Conservation (phyloP, 306 rosid species). For the Vigna reflexopilosa region DNA sequence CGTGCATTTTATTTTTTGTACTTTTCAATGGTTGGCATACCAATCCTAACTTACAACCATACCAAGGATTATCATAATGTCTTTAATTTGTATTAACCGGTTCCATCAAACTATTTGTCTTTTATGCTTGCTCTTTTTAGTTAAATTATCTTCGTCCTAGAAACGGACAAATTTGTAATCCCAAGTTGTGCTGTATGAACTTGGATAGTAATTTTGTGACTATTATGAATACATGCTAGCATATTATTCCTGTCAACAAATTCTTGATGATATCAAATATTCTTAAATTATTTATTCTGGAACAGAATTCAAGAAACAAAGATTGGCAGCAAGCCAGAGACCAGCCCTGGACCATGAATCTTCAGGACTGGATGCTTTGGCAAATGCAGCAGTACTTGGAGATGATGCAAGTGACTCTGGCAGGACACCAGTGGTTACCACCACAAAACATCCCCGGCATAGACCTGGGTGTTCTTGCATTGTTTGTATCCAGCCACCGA, state of each 20-base stretch:
- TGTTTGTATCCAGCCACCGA: conserved; percentile 99
- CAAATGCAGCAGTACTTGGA: conserved; percentile 87
- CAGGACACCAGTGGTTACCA: conserved; percentile 74
- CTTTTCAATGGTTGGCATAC: conserved; percentile 2
- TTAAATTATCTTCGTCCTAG: conserved; percentile 24
- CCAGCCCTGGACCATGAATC: conserved; percentile 68
- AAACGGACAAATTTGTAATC: conserved; percentile 18
- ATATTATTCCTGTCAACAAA: conserved; percentile 22
- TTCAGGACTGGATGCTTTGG: conserved; percentile 93
- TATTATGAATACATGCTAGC: conserved; percentile 1
- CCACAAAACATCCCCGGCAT: conserved; percentile 96
- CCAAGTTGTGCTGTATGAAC: conserved; percentile 26
- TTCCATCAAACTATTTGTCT: conserved; percentile 2
- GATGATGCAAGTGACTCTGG: conserved; percentile 70
- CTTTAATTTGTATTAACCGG: conserved; percentile 18
- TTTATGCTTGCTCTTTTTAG: conserved; percentile 9
- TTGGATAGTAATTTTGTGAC: conserved; percentile 21
- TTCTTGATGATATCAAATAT: conserved; percentile 26
- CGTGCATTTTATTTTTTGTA: neutral
- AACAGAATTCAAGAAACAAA: conserved; percentile 82
- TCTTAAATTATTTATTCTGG: conserved; percentile 40
- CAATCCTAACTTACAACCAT: conserved; percentile 18
- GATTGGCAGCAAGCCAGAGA: conserved; percentile 55
- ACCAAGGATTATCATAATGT: neutral
- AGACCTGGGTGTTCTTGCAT: conserved; percentile 99